Conservation (phyloP, 2,329 filamentous ascomycete species). For the Paramyrothecium roridum region DNA sequence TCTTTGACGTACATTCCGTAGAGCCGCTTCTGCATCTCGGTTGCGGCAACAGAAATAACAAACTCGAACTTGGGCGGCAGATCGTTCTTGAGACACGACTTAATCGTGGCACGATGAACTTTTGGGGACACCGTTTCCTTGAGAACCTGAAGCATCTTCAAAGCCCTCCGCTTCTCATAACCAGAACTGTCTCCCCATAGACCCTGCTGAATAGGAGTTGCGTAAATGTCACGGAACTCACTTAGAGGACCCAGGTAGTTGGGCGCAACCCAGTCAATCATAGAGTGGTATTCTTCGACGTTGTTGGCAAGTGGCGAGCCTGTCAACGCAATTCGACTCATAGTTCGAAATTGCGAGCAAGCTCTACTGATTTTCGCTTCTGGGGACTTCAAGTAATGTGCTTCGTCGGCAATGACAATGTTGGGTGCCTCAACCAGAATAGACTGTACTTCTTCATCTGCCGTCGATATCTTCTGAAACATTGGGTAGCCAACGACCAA, state of each 20-base stretch:
- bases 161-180: slow-evolving; percentile 52
- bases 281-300: slow-evolving; percentile 77
- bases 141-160: slow-evolving; percentile 67
- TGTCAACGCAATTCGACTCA: slow-evolving; percentile 76
- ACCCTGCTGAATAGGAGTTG: slow-evolving; percentile 69
- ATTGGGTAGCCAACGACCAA: slow-evolving; percentile 74
- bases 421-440: slow-evolving; percentile 60
- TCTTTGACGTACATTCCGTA: slow-evolving; percentile 51
- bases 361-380: slow-evolving; percentile 48
- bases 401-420: slow-evolving; percentile 82
- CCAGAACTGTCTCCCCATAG: slow-evolving; percentile 61
- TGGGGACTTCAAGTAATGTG: slow-evolving; percentile 73
- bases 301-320: slow-evolving; percentile 86
- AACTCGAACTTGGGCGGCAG: slow-evolving; percentile 79
- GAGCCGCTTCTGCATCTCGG: slow-evolving; percentile 57
- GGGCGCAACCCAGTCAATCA: slow-evolving; percentile 84
- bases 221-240: slow-evolving; percentile 71
- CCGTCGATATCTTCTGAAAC: slow-evolving; percentile 44
- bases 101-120: slow-evolving; percentile 70
- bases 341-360: slow-evolving; percentile 60
- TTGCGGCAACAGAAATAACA: slow-evolving; percentile 71
- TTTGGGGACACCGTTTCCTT: slow-evolving; percentile 73
- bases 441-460: slow-evolving; percentile 28
- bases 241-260: slow-evolving; percentile 66
- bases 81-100: slow-evolving; percentile 58